A percentile compares a stretch with the other conserved stretches of the same genome.
These are phyloP conservation scores for Gigaspora rosea DNA, from an alignment of 192 early-diverging fungal genomes.

Conservation along the genomic window DNA sequence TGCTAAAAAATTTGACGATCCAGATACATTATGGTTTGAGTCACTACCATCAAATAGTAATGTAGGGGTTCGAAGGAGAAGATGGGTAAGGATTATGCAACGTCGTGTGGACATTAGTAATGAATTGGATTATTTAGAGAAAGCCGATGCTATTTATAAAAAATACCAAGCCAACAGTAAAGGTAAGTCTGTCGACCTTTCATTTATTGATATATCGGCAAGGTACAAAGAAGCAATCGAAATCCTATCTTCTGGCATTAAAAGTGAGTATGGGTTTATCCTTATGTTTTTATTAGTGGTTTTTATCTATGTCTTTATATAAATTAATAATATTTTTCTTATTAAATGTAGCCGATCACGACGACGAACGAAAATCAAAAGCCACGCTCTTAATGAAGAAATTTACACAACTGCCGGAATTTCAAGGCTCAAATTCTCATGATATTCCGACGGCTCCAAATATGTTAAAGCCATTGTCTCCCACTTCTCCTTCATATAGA, in stretches of 20 bases:
- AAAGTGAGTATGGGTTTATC: conserved; percentile 48
- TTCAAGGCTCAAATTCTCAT: no score
- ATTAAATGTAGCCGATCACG: conserved; percentile 52
- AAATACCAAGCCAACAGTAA: neutral
- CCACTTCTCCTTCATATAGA: neutral
- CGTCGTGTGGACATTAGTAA: conserved; percentile 48
- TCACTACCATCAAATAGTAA: conserved; percentile 48
- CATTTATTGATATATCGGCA: conserved; percentile 38
- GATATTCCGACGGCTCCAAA: neutral
- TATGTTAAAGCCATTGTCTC: neutral
- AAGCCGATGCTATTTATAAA: conserved; percentile 26
- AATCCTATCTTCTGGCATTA: conserved; percentile 61
- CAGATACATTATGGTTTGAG: conserved; percentile 54
- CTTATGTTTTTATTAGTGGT: neutral
- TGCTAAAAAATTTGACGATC: conserved; percentile 56
- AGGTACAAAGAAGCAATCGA: conserved; percentile 63
- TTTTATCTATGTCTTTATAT: neutral
- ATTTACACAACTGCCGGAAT: conserved; percentile 37
- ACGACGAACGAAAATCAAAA: conserved; percentile 48
- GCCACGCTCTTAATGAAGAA: conserved; percentile 49
- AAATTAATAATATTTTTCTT: neutral
- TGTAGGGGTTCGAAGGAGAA: conserved; percentile 65
- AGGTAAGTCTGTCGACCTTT: conserved; percentile 3
- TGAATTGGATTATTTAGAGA: conserved; percentile 11
- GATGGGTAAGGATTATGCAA: conserved; percentile 82